Evolutionary conservation across 2,329 filamentous ascomycete species (phyloP).

Genomic region (Zalaria obscura): DNA sequence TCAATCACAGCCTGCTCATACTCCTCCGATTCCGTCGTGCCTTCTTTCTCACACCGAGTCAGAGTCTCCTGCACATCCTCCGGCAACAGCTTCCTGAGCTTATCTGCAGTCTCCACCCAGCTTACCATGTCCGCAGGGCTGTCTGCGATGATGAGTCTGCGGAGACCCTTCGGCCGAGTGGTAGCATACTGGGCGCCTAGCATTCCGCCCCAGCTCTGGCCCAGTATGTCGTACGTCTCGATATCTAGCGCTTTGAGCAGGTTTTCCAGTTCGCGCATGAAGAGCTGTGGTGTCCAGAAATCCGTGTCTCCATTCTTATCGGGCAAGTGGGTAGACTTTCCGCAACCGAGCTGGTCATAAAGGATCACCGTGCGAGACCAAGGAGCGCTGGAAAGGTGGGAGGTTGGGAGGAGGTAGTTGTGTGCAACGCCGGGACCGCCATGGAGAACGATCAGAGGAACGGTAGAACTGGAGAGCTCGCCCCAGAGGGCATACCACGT

Average conservation of each 20-base stretch:
- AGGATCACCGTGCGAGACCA: conserved; percentile 32
- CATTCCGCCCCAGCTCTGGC: conserved; percentile 42
- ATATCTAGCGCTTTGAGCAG: conserved; percentile 29
- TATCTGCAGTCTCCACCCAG: conserved; percentile 15
- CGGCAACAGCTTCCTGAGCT: conserved; percentile 13
- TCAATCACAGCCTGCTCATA: conserved; percentile 17
- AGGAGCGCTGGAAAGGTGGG: conserved; percentile 18
- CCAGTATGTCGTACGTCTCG: conserved; percentile 28
- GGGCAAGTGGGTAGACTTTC: conserved; percentile 32
- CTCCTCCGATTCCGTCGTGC: conserved; percentile 15
- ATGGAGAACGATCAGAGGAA: conserved; percentile 25
- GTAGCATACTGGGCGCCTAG: conserved; percentile 30
- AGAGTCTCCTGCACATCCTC: conserved; percentile 15
- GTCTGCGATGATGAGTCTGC: conserved; percentile 22
- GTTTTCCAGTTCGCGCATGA: conserved; percentile 36
- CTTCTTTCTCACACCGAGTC: conserved; percentile 14
- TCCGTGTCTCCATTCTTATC: conserved; percentile 28
- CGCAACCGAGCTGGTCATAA: conserved; percentile 42
- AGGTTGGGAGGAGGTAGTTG: conserved; percentile 22
- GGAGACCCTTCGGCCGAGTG: conserved; percentile 19
- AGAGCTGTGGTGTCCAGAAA: conserved; percentile 37
- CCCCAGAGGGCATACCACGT: conserved; percentile 28
- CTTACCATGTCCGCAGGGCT: conserved; percentile 14
- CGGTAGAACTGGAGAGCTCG: conserved; percentile 13
- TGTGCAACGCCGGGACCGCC: conserved; percentile 32